phyloP scores from a whole-genome alignment of 2,329 filamentous ascomycete genomes.

The Colletotrichum brevisporum region DNA sequence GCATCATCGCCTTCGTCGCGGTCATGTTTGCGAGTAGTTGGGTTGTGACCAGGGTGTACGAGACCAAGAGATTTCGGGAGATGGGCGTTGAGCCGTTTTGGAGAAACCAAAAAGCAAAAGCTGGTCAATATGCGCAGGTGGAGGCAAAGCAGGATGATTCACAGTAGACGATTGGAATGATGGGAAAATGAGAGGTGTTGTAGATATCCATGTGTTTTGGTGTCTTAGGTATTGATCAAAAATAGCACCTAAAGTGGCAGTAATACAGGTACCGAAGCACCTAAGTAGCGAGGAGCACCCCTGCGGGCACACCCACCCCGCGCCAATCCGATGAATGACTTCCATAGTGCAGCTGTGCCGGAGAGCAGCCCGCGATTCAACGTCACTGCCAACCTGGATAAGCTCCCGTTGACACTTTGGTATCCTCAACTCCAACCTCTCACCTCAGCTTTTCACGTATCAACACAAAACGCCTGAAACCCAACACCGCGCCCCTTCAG shows the following conservation, averaged over 20 bases:
- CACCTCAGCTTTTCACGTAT: neutral
- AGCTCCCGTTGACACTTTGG: neutral
- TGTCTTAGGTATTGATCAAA: too few relatives aligned
- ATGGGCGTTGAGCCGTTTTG: slow-evolving; percentile 40
- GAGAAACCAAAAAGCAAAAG: slow-evolving; percentile 20
- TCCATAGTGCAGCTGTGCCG: neutral
- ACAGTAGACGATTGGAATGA: neutral
- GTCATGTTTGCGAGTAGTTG: slow-evolving; percentile 41
- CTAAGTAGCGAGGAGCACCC: too few relatives aligned
- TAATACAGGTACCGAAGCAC: too few relatives aligned
- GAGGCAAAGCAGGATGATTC: neutral
- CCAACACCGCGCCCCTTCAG: neutral
- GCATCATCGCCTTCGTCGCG: slow-evolving; percentile 42
- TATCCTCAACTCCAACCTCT: neutral
- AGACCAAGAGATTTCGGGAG: slow-evolving; percentile 44
- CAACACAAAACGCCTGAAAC: neutral
- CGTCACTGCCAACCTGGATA: slow-evolving; percentile 12
- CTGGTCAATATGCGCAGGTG: slow-evolving; percentile 15
- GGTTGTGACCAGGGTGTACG: slow-evolving; percentile 40
- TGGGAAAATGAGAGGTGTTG: neutral
- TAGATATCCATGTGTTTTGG: too few relatives aligned
- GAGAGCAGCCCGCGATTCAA: slow-evolving; percentile 2
- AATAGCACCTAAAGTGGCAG: too few relatives aligned
- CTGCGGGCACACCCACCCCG: too few relatives aligned
- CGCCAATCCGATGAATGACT: too few relatives aligned